A percentile compares a stretch with the other conserved stretches of the same genome.
Evolutionary conservation across 495 filamentous ascomycete species (phyloP).

Genomic region (Rhizodiscina lignyota): DNA sequence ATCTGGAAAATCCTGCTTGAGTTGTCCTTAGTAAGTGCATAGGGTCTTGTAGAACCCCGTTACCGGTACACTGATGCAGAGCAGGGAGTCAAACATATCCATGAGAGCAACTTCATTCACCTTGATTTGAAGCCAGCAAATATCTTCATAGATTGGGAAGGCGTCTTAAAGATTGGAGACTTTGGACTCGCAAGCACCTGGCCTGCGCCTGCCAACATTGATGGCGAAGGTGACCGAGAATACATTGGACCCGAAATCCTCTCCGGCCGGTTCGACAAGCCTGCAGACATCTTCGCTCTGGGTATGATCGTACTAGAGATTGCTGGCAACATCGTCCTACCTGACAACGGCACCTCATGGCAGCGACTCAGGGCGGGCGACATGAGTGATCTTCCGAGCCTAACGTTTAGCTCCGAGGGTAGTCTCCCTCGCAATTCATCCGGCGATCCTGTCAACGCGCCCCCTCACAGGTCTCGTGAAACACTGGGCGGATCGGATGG

Average conservation of each 20-base stretch:
- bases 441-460: conserved; percentile 38
- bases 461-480: conserved; percentile 2
- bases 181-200: conserved; percentile 80
- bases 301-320: conserved; percentile 89
- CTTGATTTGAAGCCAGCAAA: conserved; percentile 94
- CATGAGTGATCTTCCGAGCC: conserved; percentile 65
- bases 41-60: too few relatives aligned
- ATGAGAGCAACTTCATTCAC: conserved; percentile 77
- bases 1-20: conserved; percentile 97
- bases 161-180: conserved; percentile 84
- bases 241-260: conserved; percentile 92
- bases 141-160: conserved; percentile 78
- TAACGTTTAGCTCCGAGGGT: conserved; percentile 61
- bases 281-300: conserved; percentile 83
- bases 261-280: conserved; percentile 66
- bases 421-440: conserved; percentile 57
- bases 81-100: conserved; percentile 79
- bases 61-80: too few relatives aligned
- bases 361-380: conserved; percentile 73
- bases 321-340: conserved; percentile 77
- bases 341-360: conserved; percentile 84
- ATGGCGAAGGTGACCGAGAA: conserved; percentile 86
- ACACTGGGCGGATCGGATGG: conserved; percentile 4
- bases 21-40: conserved; percentile 46
- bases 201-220: conserved; percentile 59